Base-by-base conservation (phyloP, 768 basidiomycete species). In the Chalciporus sphaerocephalus region DNA sequence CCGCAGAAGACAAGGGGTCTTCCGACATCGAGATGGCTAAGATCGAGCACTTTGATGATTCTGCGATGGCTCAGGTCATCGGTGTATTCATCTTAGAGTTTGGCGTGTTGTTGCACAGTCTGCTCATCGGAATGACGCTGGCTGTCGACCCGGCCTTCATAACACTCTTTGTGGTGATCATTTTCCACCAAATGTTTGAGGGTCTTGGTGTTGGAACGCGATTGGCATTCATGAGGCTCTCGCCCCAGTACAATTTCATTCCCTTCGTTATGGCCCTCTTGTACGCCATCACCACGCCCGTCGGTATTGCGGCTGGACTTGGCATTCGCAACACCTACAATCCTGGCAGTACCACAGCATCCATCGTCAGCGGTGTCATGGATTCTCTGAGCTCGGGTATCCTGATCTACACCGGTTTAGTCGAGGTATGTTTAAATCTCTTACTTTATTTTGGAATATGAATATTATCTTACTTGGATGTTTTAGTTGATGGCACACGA, bases 121-220 rank as follows among this genome's bases (percentile, higher is more conserved):
- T 92, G 7, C 73, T 95, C 38, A 87, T 96, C 49, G 94, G 94
- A 1, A 69, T 97, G 24, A 94, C 95, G 0, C 78, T 97, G 32
- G 93, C 92, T 16, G 90, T 93, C 15, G 81, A 85, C 55, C 67
- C 74, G 4, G 62, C 78, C 27, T 96, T 97, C 69, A 88, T 79
- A 53, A 66, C 85, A 13, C 78, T 99, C n/a, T 92, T 96, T 62
- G 69, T 91, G 47, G 95, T 98, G 41, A 64, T 96, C 20, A 69
- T 92, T 56, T 93, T 94, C 69, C 95, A 97, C 60, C 94, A 95
- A 76, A 87, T 79, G 34, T 97, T 97, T 57, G 95, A 98, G 65
- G 95, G 93, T 18, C 77, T 97, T 36, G 95, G 92, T 62, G 72
- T 98, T 17, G 95, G 95, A 8, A 84, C 92, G 0, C 87, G 95